Percentiles rank a stretch among this genome's conserved stretches.
Evolutionary conservation across 2,329 filamentous ascomycete genomes (phyloP).

Genomic region (Trichoderma sp.): DNA sequence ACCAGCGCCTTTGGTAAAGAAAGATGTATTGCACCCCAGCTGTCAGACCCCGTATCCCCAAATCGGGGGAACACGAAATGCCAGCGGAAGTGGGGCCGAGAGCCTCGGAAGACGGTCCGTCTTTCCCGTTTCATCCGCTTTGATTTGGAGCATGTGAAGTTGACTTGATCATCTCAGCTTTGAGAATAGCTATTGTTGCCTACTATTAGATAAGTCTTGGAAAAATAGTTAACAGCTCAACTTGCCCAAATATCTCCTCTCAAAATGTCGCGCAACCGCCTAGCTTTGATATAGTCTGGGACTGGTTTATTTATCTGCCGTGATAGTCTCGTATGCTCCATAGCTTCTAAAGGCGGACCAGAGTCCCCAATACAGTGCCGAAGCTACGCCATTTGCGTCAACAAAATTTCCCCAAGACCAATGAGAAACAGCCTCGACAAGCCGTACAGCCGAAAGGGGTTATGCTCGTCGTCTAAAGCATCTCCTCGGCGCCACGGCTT

Average conservation of each 20-base stretch:
- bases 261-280: not conserved
- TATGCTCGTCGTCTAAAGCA: not conserved
- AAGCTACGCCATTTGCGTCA: not conserved
- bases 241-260: not conserved
- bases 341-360: not conserved
- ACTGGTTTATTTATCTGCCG: not conserved
- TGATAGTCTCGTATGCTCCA: not conserved
- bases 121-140: slow-evolving; percentile 11
- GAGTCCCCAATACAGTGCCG: not conserved
- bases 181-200: not conserved
- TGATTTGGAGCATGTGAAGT: not conserved
- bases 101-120: not conserved
- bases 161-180: not conserved
- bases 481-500: slow-evolving; percentile 5
- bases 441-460: not conserved
- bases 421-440: not conserved
- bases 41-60: not conserved
- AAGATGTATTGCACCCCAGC: not conserved
- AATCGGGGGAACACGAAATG: not conserved
- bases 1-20: not conserved
- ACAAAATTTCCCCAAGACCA: not conserved
- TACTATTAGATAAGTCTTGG: not conserved
- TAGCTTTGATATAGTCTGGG: not conserved
- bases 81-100: not conserved
- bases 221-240: not conserved